Evolutionary conservation across 495 filamentous ascomycete genomes (phyloP).

Genomic region (Aspergillus campestris): DNA sequence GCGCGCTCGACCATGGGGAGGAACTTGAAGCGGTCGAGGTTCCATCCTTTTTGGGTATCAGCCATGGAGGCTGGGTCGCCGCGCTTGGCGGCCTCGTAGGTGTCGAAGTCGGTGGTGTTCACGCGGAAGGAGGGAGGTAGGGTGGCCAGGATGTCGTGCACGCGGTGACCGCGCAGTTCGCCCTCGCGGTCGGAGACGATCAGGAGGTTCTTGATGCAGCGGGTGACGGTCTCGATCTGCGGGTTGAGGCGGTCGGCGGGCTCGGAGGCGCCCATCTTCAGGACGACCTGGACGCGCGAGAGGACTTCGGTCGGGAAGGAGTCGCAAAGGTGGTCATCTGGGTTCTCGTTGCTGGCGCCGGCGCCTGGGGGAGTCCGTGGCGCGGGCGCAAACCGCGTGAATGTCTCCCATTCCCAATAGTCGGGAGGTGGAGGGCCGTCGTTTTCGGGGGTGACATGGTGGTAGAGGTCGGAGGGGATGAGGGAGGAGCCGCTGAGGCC

Average conservation of each 20-base stretch:
- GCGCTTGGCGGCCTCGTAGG: slow-evolving; percentile 21
- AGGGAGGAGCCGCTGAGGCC: not conserved
- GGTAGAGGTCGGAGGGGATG: slow-evolving; percentile 4
- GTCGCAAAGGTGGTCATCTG: slow-evolving; percentile 14
- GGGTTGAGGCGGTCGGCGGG: slow-evolving; percentile 19
- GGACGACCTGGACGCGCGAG: slow-evolving; percentile 25
- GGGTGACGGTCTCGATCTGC: slow-evolving; percentile 27
- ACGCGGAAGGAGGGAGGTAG: slow-evolving; percentile 20
- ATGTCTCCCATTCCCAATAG: slow-evolving; percentile 9
- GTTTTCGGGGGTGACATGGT: not conserved
- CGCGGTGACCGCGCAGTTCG: slow-evolving; percentile 22
- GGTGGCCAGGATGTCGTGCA: slow-evolving; percentile 33
- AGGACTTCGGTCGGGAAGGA: slow-evolving; percentile 27
- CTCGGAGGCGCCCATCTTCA: slow-evolving; percentile 33
- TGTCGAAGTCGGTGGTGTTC: slow-evolving; percentile 26
- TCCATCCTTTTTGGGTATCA: slow-evolving; percentile 36
- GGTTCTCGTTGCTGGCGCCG: slow-evolving; percentile 1
- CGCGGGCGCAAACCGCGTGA: slow-evolving; percentile 1
- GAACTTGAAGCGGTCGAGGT: slow-evolving; percentile 58
- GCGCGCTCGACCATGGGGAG: slow-evolving; percentile 51
- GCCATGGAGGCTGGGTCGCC: slow-evolving; percentile 5
- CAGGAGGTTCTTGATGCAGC: slow-evolving; percentile 33
- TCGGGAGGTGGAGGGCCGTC: not conserved
- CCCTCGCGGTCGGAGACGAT: slow-evolving; percentile 35
- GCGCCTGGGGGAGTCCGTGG: not conserved